These are phyloP conservation scores for Macrolepiota dolichaula DNA, from an alignment of 768 basidiomycete species.

Conservation along the genomic window DNA sequence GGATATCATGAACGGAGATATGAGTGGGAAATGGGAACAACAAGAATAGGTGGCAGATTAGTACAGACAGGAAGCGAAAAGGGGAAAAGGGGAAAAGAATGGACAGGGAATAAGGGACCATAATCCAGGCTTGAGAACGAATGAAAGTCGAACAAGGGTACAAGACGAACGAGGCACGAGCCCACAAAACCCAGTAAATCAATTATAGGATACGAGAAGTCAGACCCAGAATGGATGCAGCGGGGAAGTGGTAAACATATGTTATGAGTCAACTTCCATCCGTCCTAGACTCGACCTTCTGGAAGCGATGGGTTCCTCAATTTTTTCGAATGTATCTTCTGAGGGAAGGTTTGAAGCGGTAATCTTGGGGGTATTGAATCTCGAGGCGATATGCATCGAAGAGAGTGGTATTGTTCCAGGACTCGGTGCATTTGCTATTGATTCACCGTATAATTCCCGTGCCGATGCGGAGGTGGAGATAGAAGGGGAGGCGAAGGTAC, in stretches of 20 bases:
- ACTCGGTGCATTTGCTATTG: conserved; percentile 18
- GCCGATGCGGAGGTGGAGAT: not conserved
- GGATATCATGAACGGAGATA: not conserved
- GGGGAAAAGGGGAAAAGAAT: not conserved
- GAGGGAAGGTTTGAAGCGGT: conserved; percentile 17
- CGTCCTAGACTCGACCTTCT: not conserved
- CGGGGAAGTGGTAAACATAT: not conserved
- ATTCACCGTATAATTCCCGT: conserved; percentile 6
- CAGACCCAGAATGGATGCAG: not conserved
- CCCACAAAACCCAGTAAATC: not conserved
- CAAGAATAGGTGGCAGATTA: not conserved
- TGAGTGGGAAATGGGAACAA: not conserved
- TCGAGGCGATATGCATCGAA: conserved; percentile 26
- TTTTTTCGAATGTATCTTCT: conserved; percentile 13
- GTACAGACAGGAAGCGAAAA: no score
- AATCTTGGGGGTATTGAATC: conserved; percentile 24
- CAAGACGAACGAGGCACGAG: not conserved
- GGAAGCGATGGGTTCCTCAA: not conserved
- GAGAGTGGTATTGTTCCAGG: conserved; percentile 24
- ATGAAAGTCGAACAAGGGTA: not conserved
- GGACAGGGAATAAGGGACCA: not conserved
- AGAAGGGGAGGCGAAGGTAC: conserved; percentile 20
- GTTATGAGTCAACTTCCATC: conserved; percentile 5
- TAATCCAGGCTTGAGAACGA: not conserved
- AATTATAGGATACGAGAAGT: not conserved